Base-by-base conservation (phyloP, 1,284 basidiomycete species). In the Apiotrichum siamense region DNA sequence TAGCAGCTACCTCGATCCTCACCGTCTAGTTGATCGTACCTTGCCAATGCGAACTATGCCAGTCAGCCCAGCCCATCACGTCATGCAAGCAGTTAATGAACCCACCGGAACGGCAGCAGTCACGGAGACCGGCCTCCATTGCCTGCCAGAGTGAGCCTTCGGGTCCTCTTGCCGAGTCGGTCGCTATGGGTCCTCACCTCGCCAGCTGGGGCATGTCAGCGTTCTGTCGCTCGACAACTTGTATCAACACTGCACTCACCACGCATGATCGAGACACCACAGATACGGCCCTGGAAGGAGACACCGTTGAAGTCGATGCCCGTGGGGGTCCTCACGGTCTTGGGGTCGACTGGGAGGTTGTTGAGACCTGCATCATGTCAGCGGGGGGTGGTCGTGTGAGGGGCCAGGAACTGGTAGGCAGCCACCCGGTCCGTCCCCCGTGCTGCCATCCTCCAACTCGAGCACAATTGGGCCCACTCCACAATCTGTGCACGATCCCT, bases 101-200 rank as follows among this genome's bases (percentile, higher is more conserved):
- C 70, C 63, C 39, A 72, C 72, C 72, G 37, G 70, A 73, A 44
- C 80, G 75, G 64, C 94, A 85, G 76, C 93, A 97, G 44, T 97
- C 94, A 47, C 94, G 80, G 56, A 98, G 77, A 40, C 93, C 94
- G 7, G 86, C 87, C 73, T 93, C 89, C 89, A 93, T 93, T 2
- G 89, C 88, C 87, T 90, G 13, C 11, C 54, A 27, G n/a, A 5
- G 25, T 49, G 31, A 52, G 47, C 55, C 37, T 40, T 29, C 33
- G 38, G 20, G 32, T 36, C 44, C 43, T 44, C 43, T 3, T 44
- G 2, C 1, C 6, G 15, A 18, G 38, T 45, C 35, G 25, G 15
- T 17, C 7, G 17, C 17, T 17, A 29, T 33, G 42, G 33, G 36
- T 40, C 24, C 60, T 52, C 26, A 63, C 60, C 59, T 67, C 65